These are phyloP conservation scores for Dryadomyces quercus-mongolicae DNA, from an alignment of 2,329 filamentous ascomycete genomes.

Conservation along the genomic window DNA sequence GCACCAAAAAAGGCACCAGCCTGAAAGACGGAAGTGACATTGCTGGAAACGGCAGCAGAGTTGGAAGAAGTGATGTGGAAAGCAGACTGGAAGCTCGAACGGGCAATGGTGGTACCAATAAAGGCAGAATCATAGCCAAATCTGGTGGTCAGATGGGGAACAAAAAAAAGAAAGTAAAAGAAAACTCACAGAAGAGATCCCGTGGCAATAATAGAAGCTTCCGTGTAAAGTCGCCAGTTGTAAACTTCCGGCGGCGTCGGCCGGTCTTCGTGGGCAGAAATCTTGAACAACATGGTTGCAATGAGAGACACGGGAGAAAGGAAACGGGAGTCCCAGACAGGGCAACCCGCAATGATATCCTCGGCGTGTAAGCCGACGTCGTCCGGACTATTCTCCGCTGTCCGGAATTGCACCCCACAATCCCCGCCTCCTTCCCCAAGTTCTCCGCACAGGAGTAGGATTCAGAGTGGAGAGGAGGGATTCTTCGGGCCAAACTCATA, in stretches of 20 bases:
- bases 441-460: too few relatives aligned
- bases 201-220: slow-evolving; percentile 31
- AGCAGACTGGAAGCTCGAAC: slow-evolving; percentile 32
- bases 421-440: too few relatives aligned
- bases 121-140: slow-evolving; percentile 39
- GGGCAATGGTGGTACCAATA: slow-evolving; percentile 40
- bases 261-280: slow-evolving; percentile 29
- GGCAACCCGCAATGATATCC: too few relatives aligned
- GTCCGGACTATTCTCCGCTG: too few relatives aligned
- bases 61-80: slow-evolving; percentile 21
- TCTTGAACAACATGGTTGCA: too few relatives aligned
- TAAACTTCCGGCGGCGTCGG: slow-evolving; percentile 44
- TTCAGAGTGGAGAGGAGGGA: too few relatives aligned
- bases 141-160: background rate
- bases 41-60: slow-evolving; percentile 25
- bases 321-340: too few relatives aligned
- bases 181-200: slow-evolving; percentile 16
- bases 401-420: too few relatives aligned
- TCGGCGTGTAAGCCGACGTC: too few relatives aligned
- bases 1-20: slow-evolving; percentile 42
- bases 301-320: too few relatives aligned
- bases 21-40: slow-evolving; percentile 35
- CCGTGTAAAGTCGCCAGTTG: slow-evolving; percentile 37
- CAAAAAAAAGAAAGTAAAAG: slow-evolving; percentile 10
- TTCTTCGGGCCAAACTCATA: too few relatives aligned